These are phyloP conservation scores for Phanerochaete carnosa DNA, from an alignment of 768 basidiomycete genomes.

Conservation along the genomic window DNA sequence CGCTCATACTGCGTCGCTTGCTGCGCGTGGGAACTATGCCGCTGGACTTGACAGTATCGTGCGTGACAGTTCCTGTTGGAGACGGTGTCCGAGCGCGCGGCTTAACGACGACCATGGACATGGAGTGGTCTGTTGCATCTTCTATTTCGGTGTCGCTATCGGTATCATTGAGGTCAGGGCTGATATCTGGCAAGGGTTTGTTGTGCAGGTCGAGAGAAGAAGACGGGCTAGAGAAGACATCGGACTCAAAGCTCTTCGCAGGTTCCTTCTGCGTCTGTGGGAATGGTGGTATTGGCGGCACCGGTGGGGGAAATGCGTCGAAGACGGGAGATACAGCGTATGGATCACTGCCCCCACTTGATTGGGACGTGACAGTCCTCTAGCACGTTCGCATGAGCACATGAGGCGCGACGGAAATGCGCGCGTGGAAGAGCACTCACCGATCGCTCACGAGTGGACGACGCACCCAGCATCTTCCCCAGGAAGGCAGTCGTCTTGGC, in stretches of 20 bases:
- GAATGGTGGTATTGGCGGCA: conserved; percentile 44
- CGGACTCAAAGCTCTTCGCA: conserved; percentile 31
- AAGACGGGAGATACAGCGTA: conserved; percentile 33
- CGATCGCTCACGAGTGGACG: conserved; percentile 62
- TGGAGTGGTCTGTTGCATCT: conserved; percentile 49
- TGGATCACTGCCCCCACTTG: conserved; percentile 13
- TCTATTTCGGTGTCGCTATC: conserved; percentile 35
- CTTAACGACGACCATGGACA: conserved; percentile 60
- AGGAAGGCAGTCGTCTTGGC: conserved; percentile 79
- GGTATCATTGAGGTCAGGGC: conserved; percentile 28
- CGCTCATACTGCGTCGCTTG: conserved; percentile 73
- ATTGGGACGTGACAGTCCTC: conserved; percentile 22
- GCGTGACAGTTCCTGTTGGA: conserved; percentile 23
- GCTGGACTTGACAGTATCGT: conserved; percentile 19
- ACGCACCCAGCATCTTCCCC: conserved; percentile 74
- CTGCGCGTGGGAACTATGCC: conserved; percentile 22
- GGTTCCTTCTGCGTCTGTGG: conserved; percentile 34
- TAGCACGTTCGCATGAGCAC: conserved; percentile 3
- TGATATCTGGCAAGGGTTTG: conserved; percentile 70
- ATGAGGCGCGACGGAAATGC: neutral
- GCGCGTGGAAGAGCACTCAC: conserved; percentile 37
- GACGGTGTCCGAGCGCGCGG: conserved; percentile 27
- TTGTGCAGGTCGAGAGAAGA: conserved; percentile 31
- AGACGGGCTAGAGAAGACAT: conserved; percentile 42
- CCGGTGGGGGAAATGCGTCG: conserved; percentile 35